Percentiles rank a stretch among this genome's conserved stretches.
Conservation (phyloP, 805 yeast species). For the Ogataea pignaliae region DNA sequence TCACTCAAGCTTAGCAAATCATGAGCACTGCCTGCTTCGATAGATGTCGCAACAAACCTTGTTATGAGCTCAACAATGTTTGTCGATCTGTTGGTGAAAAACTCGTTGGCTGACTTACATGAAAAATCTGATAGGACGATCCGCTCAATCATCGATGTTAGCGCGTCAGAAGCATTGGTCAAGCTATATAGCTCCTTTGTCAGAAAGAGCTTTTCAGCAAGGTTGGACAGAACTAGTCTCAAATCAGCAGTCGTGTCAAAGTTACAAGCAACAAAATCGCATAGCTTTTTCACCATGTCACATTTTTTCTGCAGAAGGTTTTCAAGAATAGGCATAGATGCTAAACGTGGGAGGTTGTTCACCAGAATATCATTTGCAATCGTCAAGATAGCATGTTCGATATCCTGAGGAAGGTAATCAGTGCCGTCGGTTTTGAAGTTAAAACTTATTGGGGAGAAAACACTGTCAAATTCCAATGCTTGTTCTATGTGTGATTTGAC, state of each 20-base stretch:
- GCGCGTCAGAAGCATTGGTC: not conserved
- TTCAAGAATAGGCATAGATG: slow-evolving; percentile 43
- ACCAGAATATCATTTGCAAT: slow-evolving; percentile 54
- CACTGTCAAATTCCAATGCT: slow-evolving; percentile 59
- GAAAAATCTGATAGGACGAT: slow-evolving; percentile 1
- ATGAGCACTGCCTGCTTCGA: slow-evolving; percentile 4
- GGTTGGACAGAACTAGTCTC: slow-evolving; percentile 11
- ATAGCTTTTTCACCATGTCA: slow-evolving; percentile 17
- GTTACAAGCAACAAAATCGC: slow-evolving; percentile 18
- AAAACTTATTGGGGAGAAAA: slow-evolving; percentile 16
- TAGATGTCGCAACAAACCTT: not conserved
- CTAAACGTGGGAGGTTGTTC: slow-evolving; percentile 53
- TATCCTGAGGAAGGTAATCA: slow-evolving; percentile 31
- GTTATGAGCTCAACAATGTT: slow-evolving; percentile 6
- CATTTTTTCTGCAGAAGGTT: slow-evolving; percentile 50
- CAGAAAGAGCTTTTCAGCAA: slow-evolving; percentile 16
- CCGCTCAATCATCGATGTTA: not conserved
- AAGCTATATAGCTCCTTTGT: slow-evolving; percentile 11
- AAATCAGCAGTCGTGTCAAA: slow-evolving; percentile 11
- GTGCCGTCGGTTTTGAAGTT: slow-evolving; percentile 21
- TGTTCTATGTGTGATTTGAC: slow-evolving; percentile 78
- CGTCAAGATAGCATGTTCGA: slow-evolving; percentile 46
- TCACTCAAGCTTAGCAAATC: slow-evolving; percentile 11
- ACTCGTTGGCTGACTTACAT: slow-evolving; percentile 3
- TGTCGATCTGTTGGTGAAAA: slow-evolving; percentile 3